Conservation (phyloP, 140 eudicot species). For the Cichorium intybus region DNA sequence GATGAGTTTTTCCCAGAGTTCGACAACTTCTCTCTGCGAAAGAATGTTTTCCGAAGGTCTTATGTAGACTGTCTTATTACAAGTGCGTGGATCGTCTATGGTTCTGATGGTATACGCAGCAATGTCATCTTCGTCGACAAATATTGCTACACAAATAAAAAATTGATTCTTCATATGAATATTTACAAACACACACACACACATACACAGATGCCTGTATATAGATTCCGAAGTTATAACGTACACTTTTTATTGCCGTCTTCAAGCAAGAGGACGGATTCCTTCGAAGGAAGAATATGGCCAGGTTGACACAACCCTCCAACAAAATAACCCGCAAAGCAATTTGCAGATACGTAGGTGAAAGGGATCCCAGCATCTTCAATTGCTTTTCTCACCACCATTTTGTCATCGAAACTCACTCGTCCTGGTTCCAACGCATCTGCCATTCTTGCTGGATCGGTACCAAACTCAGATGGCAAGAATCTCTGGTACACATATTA, state of each 20-base stretch:
- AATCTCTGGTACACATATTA: constrained; percentile 46
- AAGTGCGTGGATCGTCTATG: constrained; percentile 65
- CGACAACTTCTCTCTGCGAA: constrained; percentile 53
- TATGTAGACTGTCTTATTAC: constrained; percentile 68
- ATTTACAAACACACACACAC: neutral
- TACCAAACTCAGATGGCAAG: constrained; percentile 90
- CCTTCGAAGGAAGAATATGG: constrained; percentile 63
- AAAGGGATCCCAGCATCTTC: constrained; percentile 73
- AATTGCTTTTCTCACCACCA: constrained; percentile 70
- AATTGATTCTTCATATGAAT: neutral
- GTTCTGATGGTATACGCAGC: constrained; percentile 65
- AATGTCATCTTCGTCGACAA: constrained; percentile 74
- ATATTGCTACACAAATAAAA: constrained; percentile 40
- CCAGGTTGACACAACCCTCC: constrained; percentile 73
- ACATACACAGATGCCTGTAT: neutral
- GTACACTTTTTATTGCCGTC: constrained; percentile 74
- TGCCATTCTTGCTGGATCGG: constrained; percentile 73
- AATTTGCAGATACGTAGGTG: constrained; percentile 71
- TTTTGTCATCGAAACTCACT: constrained; percentile 86
- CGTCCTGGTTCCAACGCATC: constrained; percentile 82
- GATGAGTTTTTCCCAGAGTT: constrained; percentile 64
- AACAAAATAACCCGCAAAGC: constrained; percentile 74
- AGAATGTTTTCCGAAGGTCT: constrained; percentile 64
- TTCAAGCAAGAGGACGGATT: constrained; percentile 53
- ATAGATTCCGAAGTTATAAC: neutral